Evolutionary conservation across 257 asterid genomes (phyloP).

Genomic region (Linderniella brevidens): DNA sequence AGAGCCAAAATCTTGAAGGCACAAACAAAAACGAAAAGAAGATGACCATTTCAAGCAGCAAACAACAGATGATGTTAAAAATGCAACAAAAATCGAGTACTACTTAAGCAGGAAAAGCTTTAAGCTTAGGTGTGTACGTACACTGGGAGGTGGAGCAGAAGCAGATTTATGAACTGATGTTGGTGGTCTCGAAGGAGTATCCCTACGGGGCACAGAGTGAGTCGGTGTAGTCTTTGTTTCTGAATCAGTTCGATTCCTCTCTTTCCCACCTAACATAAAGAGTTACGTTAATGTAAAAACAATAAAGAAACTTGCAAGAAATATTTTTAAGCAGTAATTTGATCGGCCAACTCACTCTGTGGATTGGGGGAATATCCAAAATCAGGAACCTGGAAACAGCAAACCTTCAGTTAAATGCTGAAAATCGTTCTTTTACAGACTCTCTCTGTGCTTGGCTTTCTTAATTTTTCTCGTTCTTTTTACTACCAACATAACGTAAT

Average conservation of each 20-base stretch:
- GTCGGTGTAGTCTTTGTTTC: constrained; percentile 51
- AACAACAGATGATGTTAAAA: not conserved
- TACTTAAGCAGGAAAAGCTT: constrained; percentile 11
- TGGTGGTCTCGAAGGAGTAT: constrained; percentile 46
- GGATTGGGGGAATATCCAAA: constrained; percentile 76
- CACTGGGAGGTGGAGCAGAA: constrained; percentile 63
- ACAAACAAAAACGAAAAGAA: not conserved
- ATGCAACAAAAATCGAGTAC: constrained; percentile 4
- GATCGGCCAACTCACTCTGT: constrained; percentile 36
- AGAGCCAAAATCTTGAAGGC: not conserved
- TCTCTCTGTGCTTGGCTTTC: not conserved
- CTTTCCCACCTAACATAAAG: constrained; percentile 50
- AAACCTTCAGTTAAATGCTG: constrained; percentile 14
- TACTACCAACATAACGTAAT: constrained; percentile 10
- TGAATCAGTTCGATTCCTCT: constrained; percentile 40
- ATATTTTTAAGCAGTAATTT: constrained; percentile 7
- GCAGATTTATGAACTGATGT: constrained; percentile 49
- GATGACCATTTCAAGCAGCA: not conserved
- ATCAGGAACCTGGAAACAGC: constrained; percentile 47
- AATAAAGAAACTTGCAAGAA: constrained; percentile 1
- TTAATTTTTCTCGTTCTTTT: constrained; percentile 2
- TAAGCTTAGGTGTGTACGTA: too few relatives aligned
- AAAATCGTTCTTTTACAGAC: constrained; percentile 8
- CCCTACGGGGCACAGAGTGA: constrained; percentile 35
- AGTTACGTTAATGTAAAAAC: constrained; percentile 5